Evolutionary conservation across 1,139 yeast species (phyloP), one percentile per base, ranked within the genome.

Genomic region (Hyphopichia khmerensis): DNA sequence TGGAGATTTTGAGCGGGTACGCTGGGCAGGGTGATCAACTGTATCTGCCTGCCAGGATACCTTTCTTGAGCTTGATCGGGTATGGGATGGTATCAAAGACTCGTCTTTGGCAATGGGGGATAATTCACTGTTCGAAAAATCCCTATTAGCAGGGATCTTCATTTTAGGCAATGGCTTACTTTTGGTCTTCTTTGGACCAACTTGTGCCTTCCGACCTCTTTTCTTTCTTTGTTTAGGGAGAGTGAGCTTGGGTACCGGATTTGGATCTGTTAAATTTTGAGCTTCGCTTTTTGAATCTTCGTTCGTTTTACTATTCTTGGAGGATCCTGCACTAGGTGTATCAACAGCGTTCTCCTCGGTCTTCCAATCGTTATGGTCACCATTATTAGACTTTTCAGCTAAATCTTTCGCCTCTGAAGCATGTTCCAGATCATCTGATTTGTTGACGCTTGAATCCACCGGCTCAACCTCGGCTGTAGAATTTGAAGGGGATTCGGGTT

Each of bases 1-100:
- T 0, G 77, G 77, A 1, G 77, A 71, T 47, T 67, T 69, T 2
- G 76, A 70, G 40, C 77, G 51, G 1, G 77, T 72, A 40, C 77
- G 47, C 16, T 57, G 52, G 1, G 77, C 72, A 2, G 76, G 76
- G 15, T 55, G 55, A 39, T 64, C 73, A 10, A 36, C 40, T 2
- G 21, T 32, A 14, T 37, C 35, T 2, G 30, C 17, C n/a, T 36
- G 27, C 38, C 21, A 32, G 6, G 35, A n/a, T 35, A 24, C 10
- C 21, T 27, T 18, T 38, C 36, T 35, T 41, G 45, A 16, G 43
- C 36, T 31, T 18, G 16, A 32, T 23, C 13, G n/a, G 14, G 24
- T 13, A 16, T 31, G 30, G 16, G 29, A 23, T 10, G 34, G n/a
- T 4, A 32, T 8, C n/a, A 23, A 19, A 2, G n/a, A 24, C 4